A percentile compares a stretch with the other conserved stretches of the same genome.
phyloP scores from a whole-genome alignment of 495 filamentous ascomycete species.

The Amniculicola lignicola region DNA sequence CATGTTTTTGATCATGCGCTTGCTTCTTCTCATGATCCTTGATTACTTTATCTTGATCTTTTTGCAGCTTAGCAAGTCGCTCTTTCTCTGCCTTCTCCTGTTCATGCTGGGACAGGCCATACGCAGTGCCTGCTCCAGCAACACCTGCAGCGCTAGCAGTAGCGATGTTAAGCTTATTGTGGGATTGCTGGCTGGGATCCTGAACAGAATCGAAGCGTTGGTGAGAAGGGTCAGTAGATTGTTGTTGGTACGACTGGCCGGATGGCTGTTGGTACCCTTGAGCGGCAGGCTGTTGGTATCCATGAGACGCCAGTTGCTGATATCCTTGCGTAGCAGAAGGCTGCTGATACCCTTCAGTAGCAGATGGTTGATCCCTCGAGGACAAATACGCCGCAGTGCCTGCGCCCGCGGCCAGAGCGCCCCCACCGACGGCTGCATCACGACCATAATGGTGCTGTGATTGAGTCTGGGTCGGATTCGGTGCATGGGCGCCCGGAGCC shows the following conservation, averaged over 20 bases:
- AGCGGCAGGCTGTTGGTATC: not conserved
- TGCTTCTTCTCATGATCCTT: conserved; percentile 21
- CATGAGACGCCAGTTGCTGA: not conserved
- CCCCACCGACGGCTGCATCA: conserved; percentile 23
- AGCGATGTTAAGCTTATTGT: conserved; percentile 18
- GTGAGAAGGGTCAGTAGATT: not conserved
- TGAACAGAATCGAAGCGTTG: conserved; percentile 21
- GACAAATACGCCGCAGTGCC: conserved; percentile 16
- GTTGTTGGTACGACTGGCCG: not conserved
- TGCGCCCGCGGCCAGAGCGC: conserved; percentile 18
- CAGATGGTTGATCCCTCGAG: not conserved
- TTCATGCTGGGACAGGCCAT: conserved; percentile 32
- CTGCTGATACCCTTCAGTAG: not conserved
- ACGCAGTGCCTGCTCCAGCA: conserved; percentile 22
- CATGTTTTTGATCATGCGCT: conserved; percentile 18
- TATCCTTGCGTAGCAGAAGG: not conserved
- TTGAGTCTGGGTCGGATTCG: not conserved
- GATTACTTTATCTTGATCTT: conserved; percentile 17
- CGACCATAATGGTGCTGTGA: conserved; percentile 36
- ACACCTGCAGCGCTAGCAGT: conserved; percentile 9
- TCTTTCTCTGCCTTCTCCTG: conserved; percentile 30
- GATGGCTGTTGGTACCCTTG: conserved; percentile 1
- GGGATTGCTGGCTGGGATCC: conserved; percentile 6
- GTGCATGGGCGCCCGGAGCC: conserved; percentile 15
- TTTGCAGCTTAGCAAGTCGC: conserved; percentile 15